Conservation (phyloP, 257 asterid species). For the Solanum chiquidenum region DNA sequence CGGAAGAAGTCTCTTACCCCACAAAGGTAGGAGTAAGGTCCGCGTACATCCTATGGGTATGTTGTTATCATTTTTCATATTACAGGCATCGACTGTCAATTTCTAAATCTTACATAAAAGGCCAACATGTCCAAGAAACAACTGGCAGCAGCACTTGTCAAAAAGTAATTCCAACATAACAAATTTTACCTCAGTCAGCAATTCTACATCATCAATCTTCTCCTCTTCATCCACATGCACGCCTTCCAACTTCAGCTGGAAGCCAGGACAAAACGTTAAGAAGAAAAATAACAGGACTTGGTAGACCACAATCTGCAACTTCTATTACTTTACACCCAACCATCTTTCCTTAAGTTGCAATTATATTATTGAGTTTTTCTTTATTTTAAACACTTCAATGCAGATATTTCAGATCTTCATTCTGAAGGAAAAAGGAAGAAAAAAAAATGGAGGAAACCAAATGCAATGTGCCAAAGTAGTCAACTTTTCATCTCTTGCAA, state of each 20-base stretch:
- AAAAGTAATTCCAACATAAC: not conserved
- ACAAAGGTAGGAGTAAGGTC: not conserved
- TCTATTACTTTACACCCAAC: not conserved
- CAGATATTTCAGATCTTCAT: not conserved
- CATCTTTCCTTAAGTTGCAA: not conserved
- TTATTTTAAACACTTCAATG: not conserved
- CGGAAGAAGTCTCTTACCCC: not conserved
- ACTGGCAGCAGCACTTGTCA: not conserved
- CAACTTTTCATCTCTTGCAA: not conserved
- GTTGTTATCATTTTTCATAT: not conserved
- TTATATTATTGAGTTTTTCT: not conserved
- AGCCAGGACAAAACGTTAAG: not conserved
- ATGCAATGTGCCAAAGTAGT: not conserved
- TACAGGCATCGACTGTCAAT: not conserved
- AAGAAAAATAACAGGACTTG: not conserved
- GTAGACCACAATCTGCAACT: not conserved
- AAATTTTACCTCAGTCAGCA: constrained; percentile 70
- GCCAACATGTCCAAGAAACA: not conserved
- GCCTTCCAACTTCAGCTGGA: constrained; percentile 69
- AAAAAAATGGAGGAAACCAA: not conserved
- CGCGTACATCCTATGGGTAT: not conserved
- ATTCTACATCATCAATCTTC: constrained; percentile 62
- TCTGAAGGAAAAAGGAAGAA: not conserved
- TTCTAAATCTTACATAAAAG: not conserved
- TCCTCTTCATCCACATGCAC: constrained; percentile 69